Conservation (phyloP, 1,284 basidiomycete genomes). For the Gymnopus androsaceus region DNA sequence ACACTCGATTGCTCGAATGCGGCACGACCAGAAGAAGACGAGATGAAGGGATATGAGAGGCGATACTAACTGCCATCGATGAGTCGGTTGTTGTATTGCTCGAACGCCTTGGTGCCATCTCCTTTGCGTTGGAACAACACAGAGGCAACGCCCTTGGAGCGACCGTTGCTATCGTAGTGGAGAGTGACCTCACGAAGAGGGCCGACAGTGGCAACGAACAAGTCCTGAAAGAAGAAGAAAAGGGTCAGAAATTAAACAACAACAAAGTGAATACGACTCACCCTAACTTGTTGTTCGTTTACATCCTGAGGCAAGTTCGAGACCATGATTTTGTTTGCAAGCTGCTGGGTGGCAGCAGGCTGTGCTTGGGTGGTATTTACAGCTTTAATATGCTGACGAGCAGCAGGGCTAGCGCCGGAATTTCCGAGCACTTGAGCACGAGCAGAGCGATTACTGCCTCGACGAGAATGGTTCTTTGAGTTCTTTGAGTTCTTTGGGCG, state of each 20-base stretch:
- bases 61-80: constrained; percentile 99
- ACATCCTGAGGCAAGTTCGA: constrained; percentile 96
- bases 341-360: constrained; percentile 40
- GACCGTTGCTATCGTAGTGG: constrained; percentile 83
- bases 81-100: constrained; percentile 96
- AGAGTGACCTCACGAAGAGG: constrained; percentile 83
- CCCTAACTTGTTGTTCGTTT: constrained; percentile 91
- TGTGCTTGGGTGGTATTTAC: constrained; percentile 42
- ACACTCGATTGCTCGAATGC: constrained; percentile 1
- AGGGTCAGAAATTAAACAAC: not conserved
- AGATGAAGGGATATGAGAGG: constrained; percentile 45
- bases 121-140: constrained; percentile 87
- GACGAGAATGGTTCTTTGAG: too few relatives aligned
- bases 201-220: constrained; percentile 91
- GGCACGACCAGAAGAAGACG: constrained; percentile 27
- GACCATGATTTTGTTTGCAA: constrained; percentile 91
- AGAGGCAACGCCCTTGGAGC: constrained; percentile 88
- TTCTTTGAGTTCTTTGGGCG: constrained; percentile 51
- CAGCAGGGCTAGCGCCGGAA: constrained; percentile 23
- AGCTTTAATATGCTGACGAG: constrained; percentile 35
- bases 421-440: constrained; percentile 63
- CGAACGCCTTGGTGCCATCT: constrained; percentile 90
- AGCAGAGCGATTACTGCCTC: constrained; percentile 45
- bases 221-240: constrained; percentile 61
- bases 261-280: constrained; percentile 39